A percentile compares a stretch with the other conserved stretches of the same genome.
Evolutionary conservation across 1,139 yeast species (phyloP).

Genomic region (Yamadazyma diospyri): DNA sequence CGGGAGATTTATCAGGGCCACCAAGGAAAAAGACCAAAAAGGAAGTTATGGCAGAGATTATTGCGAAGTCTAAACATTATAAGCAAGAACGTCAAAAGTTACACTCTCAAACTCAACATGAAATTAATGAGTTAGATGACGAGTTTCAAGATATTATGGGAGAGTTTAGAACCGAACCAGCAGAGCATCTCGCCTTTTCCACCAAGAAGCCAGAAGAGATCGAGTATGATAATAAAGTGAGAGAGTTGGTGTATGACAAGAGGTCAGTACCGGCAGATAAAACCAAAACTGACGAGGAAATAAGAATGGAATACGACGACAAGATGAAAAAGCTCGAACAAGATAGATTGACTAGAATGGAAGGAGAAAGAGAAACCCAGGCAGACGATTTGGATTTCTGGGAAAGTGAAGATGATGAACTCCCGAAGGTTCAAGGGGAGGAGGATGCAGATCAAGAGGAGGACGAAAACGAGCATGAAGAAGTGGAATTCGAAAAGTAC

Average conservation of each 20-base stretch:
- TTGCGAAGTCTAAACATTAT: constrained; percentile 89
- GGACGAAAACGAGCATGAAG: constrained; percentile 51
- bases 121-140: constrained; percentile 74
- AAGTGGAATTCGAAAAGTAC: constrained; percentile 15
- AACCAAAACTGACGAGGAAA: constrained; percentile 88
- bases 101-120: constrained; percentile 65
- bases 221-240: constrained; percentile 72
- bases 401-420: constrained; percentile 50
- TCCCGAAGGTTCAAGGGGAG: constrained; percentile 16
- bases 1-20: constrained; percentile 28
- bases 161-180: constrained; percentile 34
- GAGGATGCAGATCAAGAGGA: constrained; percentile 29
- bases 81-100: constrained; percentile 84
- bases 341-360: constrained; percentile 82
- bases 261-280: constrained; percentile 96
- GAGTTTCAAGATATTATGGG: constrained; percentile 75
- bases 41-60: constrained; percentile 95
- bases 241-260: constrained; percentile 77
- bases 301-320: constrained; percentile 64
- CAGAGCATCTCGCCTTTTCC: constrained; percentile 19
- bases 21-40: constrained; percentile 78
- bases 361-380: constrained; percentile 60
- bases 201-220: constrained; percentile 45
- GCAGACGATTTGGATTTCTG: constrained; percentile 71
- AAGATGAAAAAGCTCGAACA: constrained; percentile 67